A percentile compares a stretch with the other conserved stretches of the same genome.
These are phyloP conservation scores for Tylopilus felleus DNA, from an alignment of 768 basidiomycete species.

Conservation along the genomic window DNA sequence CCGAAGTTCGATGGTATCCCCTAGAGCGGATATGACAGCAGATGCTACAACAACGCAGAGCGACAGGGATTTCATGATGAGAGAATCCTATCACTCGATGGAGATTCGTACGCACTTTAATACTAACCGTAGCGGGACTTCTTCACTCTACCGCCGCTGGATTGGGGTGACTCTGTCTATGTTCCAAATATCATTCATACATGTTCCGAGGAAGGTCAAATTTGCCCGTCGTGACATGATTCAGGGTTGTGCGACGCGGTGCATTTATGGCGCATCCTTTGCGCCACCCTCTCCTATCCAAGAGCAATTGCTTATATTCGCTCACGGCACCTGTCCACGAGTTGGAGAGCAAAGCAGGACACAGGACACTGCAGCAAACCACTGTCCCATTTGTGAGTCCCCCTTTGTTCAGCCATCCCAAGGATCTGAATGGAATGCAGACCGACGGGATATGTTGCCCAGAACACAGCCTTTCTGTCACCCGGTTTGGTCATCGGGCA, in stretches of 20 bases:
- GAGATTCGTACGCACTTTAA: neutral
- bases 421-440: neutral
- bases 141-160: neutral
- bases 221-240: constrained; percentile 2
- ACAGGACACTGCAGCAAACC: neutral
- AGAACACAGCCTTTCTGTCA: constrained; percentile 7
- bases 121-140: neutral
- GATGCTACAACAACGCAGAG: neutral
- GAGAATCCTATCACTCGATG: neutral
- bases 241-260: neutral
- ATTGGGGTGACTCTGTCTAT: neutral
- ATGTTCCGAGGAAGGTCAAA: constrained; percentile 6
- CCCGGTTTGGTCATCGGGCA: neutral
- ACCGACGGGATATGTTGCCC: neutral
- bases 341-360: neutral
- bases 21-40: constrained; percentile 1
- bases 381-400: neutral
- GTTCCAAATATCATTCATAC: neutral
- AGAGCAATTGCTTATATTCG: neutral
- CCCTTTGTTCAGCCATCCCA: neutral
- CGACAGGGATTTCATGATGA: constrained; percentile 6
- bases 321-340: neutral
- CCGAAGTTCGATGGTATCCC: constrained; percentile 19
- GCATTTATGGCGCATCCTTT: neutral
- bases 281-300: neutral